These are phyloP conservation scores for Picochlorum sp. DNA, from an alignment of 139 green algal genomes.

Conservation along the genomic window DNA sequence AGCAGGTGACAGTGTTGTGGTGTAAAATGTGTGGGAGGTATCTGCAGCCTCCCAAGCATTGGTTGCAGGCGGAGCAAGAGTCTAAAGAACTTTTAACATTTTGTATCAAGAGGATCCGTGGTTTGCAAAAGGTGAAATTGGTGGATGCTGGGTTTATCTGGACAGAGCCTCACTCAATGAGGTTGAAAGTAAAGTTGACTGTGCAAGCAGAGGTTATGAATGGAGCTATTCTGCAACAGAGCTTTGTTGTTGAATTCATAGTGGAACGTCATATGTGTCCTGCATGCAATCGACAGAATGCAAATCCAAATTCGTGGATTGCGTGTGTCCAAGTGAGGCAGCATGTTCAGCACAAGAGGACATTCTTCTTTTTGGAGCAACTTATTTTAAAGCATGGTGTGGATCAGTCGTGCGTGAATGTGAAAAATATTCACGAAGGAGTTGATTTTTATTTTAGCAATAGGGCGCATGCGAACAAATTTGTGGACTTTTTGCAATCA, in stretches of 20 bases:
- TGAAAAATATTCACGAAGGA: slow-evolving; percentile 80
- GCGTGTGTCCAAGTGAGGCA: slow-evolving; percentile 87
- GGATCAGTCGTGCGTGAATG: slow-evolving; percentile 61
- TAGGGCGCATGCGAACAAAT: slow-evolving; percentile 76
- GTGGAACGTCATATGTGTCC: slow-evolving; percentile 95
- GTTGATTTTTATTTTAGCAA: slow-evolving; percentile 94
- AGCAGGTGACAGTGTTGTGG: slow-evolving; percentile 80
- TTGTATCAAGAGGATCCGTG: slow-evolving; percentile 90
- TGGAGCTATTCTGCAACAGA: slow-evolving; percentile 95
- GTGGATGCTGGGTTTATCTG: slow-evolving; percentile 98
- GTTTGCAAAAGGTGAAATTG: slow-evolving; percentile 87
- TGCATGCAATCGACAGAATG: slow-evolving; percentile 72
- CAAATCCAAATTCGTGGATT: slow-evolving; percentile 92
- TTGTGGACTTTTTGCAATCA: slow-evolving; percentile 90
- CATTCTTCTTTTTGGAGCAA: slow-evolving; percentile 98
- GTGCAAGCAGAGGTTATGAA: slow-evolving; percentile 91
- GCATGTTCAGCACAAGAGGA: slow-evolving; percentile 95
- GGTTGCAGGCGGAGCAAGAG: slow-evolving; percentile 84
- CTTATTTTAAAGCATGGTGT: slow-evolving; percentile 91
- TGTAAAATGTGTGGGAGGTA: slow-evolving; percentile 91
- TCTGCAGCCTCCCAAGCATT: slow-evolving; percentile 91
- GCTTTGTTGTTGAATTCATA: slow-evolving; percentile 89
- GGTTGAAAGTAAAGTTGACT: slow-evolving; percentile 93
- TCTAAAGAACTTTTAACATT: slow-evolving; percentile 95
- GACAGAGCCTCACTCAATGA: slow-evolving; percentile 96